Evolutionary conservation across 2,329 filamentous ascomycete genomes (phyloP), one percentile per base, ranked within the genome.

Genomic region (Sporothrix brasiliensis): DNA sequence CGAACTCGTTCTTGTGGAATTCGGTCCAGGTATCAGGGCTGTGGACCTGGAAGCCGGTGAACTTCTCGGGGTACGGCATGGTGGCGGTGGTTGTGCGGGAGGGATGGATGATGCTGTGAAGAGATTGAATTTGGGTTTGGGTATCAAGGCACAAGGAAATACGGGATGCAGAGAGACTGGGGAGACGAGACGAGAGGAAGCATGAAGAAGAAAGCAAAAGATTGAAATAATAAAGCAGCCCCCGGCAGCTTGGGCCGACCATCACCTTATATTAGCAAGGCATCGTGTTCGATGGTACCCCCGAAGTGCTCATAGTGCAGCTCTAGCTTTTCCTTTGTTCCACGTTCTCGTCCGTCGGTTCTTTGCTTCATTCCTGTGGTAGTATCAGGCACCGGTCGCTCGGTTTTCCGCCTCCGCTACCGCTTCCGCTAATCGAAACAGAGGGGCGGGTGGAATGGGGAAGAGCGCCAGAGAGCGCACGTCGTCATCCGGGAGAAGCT

Each of bases 1-100:
- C 87, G 83, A 92, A 93, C 83, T 94, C 79, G 77, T 90, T 88
- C 81, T 92, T 91, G 76, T 89, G 83, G 77, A 89, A 88, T 71
- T 89, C 83, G 74, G 86, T 80, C 84, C 84, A 87, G 60, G 81
- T 83, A 67, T 84, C 84, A 30, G 84, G 79, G 69, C 82, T 82
- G 70, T 85, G 79, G 76, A 88, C 84, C 80, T 88, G 86, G 81
- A 89, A 89, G 73, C 87, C 86, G 70, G 82, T 83, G 79, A 88
- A 89, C 74, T 86, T 84, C 52, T 89, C 87, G 75, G 86, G 85
- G 75, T 87, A 84, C 60, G 84, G 80, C 84, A 86, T 86, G 72
- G 67, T 78, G 75, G 4, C 27, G 52, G 24, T 54, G 67, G 63
- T 27, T 30, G 50, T 30, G 9, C 7, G 19, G n/a, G 30, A 14